Base-by-base conservation (phyloP, 345 rosid species). In the Eutrema japonicum region DNA sequence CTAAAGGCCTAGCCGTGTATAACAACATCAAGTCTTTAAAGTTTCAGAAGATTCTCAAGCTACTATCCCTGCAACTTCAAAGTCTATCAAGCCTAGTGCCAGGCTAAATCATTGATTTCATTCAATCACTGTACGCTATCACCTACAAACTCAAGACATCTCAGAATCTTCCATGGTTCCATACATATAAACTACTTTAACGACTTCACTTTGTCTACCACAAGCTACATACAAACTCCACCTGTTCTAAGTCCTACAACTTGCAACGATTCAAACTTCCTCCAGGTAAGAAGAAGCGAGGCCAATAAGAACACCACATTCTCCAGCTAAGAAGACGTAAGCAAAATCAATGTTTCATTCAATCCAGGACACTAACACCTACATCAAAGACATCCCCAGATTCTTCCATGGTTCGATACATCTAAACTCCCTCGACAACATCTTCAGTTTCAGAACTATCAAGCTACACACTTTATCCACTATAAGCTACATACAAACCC, bases 391-490 rank as follows among this genome's bases (percentile, higher is more conserved):
- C 63, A 40, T 71, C 40, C 10, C 41, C 30, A 10, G 3, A 52
- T 10, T 22, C 12, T 48, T 48, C 18, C 38, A 58, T 3, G 35
- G 7, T 47, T 36, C 14, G 2, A 47, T 12, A 36, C 10, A 60
- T 29, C 10, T 30, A 41, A 63, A 16, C 66, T 61, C n/a, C 35
- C 10, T 69, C 6, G 7, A 38, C 26, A 3, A 38, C 58, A 27
- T 59, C 67, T 49, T 40, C 51, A 40, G 68, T 40, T 30, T 60
- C 18, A 72, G 9, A 50, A 36, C 30, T 18, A 51, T 41, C 62
- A 71, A 10, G 51, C 22, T 12, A 60, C 33, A 7, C 5, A 47
- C 38, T 26, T 35, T 36, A 36, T 27, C 58, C 5, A 36, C 57
- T 16, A 36, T 40, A 60, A 38, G 59, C 68, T 49, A 29, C 10